Base-by-base conservation (phyloP, 305 asterid genomes). In the Fraxinus dipetala region DNA sequence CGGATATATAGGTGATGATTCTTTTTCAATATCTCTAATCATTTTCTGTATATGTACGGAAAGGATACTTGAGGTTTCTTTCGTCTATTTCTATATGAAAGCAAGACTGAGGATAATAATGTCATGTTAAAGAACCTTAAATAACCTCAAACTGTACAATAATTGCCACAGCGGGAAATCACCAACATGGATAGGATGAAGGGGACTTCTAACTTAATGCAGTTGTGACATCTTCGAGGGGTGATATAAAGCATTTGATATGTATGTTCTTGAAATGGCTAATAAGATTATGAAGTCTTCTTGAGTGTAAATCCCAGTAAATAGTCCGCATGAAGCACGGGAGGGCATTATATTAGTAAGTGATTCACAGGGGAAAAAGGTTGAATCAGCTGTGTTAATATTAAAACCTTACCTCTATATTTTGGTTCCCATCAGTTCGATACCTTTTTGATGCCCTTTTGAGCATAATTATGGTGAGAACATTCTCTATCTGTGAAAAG, bases 1-100 rank as follows among this genome's bases (percentile, higher is more conserved):
- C 98, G 99, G 74, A 92, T 94, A 83, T 96, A 93, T 63, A 96
- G 99, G 98, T 93, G 78, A 84, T 72, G 16, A n/a, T 5, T 13
- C 75, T 75, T 80, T 82, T 7, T 3, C 56, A n/a, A 65, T 72
- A 78, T 78, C 36, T 43, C 7, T 80, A 59, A 30, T 77, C 40
- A 76, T 51, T 43, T 67, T 22, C n/a, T 67, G 32, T 36, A n/a
- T 13, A 40, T 40, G 2, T 40, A 38, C 3, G 14, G 48, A 40
- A 40, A 40, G 2, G 14, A 11, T 40, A 9, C 48, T 40, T 0
- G 48, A 40, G 3, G 48, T 40, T 9, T 9, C 48, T 40, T 40
- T 40, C 48, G 1, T 9, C 48, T 9, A 40, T 40, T 9, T 40
- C 14, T 40, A 9, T 40, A 40, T 9, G 48, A 9, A 40, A 40